phyloP scores from a whole-genome alignment of 306 rosid genomes.

The Hylodesmum podocarpum region DNA sequence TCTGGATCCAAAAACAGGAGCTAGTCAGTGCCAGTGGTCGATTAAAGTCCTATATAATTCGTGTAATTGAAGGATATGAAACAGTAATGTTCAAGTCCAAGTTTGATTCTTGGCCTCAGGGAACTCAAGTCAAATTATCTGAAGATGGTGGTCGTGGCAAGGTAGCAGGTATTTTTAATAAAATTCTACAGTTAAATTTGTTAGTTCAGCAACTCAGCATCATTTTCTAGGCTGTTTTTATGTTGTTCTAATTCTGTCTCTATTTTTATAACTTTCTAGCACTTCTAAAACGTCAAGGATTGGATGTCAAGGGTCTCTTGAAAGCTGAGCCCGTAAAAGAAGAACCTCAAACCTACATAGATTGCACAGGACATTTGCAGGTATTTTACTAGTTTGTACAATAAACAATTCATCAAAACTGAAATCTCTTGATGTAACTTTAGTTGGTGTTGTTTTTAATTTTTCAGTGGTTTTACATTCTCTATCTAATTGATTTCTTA shows the following conservation, averaged over 20 bases:
- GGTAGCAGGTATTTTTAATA: slow-evolving; percentile 89
- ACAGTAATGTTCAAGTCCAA: slow-evolving; percentile 87
- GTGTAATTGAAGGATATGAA: slow-evolving; percentile 96
- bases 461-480: slow-evolving; percentile 4
- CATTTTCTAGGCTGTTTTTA: neutral
- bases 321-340: slow-evolving; percentile 89
- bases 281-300: slow-evolving; percentile 96
- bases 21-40: slow-evolving; percentile 52
- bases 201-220: neutral
- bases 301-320: slow-evolving; percentile 94
- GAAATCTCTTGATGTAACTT: slow-evolving; percentile 18
- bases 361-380: slow-evolving; percentile 97
- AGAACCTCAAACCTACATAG: slow-evolving; percentile 89
- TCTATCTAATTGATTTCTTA: slow-evolving; percentile 1
- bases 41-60: slow-evolving; percentile 68
- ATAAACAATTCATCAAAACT: slow-evolving; percentile 21
- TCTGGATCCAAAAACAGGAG: slow-evolving; percentile 53
- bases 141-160: slow-evolving; percentile 99
- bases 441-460: neutral
- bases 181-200: slow-evolving; percentile 17
- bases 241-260: slow-evolving; percentile 22
- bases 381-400: slow-evolving; percentile 42
- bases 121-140: slow-evolving; percentile 54
- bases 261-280: slow-evolving; percentile 55
- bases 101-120: slow-evolving; percentile 88